Base-by-base conservation (phyloP, 371 early-diverging fungal species). In the Smittium mucronatum region DNA sequence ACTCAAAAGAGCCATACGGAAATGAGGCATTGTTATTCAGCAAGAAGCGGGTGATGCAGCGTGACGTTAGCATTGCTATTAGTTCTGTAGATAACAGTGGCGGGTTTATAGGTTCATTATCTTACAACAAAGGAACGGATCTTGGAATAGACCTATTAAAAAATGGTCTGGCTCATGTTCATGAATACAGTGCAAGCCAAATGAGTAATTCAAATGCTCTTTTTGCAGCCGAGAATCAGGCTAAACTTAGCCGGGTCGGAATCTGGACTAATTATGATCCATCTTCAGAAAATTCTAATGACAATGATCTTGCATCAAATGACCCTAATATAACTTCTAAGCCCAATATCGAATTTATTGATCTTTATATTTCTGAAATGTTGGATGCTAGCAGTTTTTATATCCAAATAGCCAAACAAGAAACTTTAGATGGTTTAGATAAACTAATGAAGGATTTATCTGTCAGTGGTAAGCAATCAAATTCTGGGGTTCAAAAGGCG, bases 41-140 rank as follows among this genome's bases (percentile, higher is more conserved):
- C 1, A 78, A 79, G 58, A 82, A 84, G 66, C 77, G 79, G 32
- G 82, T 83, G 71, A 83, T 94, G 70, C 97, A 97, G 80, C 90
- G 95, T 63, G 94, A 97, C 74, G 91, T 93, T 21, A 93, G 93
- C 73, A 81, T 94, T 58, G 88, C 88, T 67, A 78, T 95, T 26
- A 95, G 94, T 69, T 84, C 84, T 33, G 80, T 86, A 8, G 98
- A 97, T 76, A 93, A 93, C 78, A 84, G 86, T 21, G 95, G 96
- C 33, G 89, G 88, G 0, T 95, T 95, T 72, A 89, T 94, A 64
- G 96, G 95, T 21, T 78, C 85, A 25, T 73, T 95, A 69, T 91
- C 87, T 75, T 75, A 92, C 70, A 72, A 82, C 75, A 84, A 85
- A 59, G 81, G 69, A 8, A 83, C 84, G 36, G 90, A 88, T 67